Evolutionary conservation across 148 eudicot genomes (phyloP), one percentile per base, ranked within the genome.

Genomic region (Heliamphora exappendiculata): DNA sequence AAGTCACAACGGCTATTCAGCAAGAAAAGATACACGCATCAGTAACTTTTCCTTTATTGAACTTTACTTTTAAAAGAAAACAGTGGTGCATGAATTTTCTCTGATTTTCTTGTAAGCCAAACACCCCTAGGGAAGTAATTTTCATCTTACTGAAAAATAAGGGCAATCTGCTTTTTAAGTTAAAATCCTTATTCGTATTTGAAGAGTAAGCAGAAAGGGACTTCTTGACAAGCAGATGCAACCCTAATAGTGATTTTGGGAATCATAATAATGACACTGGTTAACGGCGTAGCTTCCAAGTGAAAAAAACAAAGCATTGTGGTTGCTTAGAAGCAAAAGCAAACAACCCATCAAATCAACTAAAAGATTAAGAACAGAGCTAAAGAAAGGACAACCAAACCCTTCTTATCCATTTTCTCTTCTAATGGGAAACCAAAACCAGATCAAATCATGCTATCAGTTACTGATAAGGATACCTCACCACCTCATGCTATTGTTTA

Each of bases 261-360:
- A 47, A 70, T 42, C n/a, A n/a, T n/a, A 31, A 70, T 70, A 9
- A 68, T n/a, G 12, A 2, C 2, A 39, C 63, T 31, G 74, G 0
- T 5, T 71, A 19, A 59, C 78, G 49, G 66, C 50, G 73, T 79
- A 41, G 73, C 64, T 73, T 54, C 64, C 17, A 64, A 73, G 76
- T 50, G 76, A 65, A 26, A 73, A 67, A 67, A 73, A 53, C 81
- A 28, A 55, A 66, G 42, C 37, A 31, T 64, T 73, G 67, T 51
- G 58, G 29, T 79, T 79, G 65, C 77, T 65, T 79, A 65, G 78
- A 79, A 66, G 77, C 78, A 74, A 79, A 73, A 73, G 54, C 67
- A 79, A n/a, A 65, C 37, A 7, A n/a, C 60, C 67, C 67, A 65
- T 79, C 77, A 73, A 64, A 73, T 62, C 29, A 72, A 64, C 62